phyloP scores from a whole-genome alignment of 2,329 filamentous ascomycete genomes.

The Scopulariopsis brevicaulis region DNA sequence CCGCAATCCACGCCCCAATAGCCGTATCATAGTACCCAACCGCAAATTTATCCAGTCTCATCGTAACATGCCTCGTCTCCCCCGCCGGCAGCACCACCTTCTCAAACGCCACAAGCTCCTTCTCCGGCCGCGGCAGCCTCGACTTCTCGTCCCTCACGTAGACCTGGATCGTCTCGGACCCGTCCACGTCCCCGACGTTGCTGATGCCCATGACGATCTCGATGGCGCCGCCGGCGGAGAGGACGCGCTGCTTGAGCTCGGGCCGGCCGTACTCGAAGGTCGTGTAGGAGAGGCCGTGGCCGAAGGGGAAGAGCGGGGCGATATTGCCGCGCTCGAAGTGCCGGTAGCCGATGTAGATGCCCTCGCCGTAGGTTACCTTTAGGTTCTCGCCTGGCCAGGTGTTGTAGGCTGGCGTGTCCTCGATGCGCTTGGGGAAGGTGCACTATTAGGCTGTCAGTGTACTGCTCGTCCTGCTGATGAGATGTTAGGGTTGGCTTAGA shows the following conservation, averaged over 20 bases:
- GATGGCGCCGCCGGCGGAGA: slow-evolving; percentile 25
- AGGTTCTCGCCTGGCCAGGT: slow-evolving; percentile 65
- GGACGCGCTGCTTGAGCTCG: slow-evolving; percentile 29
- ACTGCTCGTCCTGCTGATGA: slow-evolving; percentile 4
- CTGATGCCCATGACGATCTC: slow-evolving; percentile 35
- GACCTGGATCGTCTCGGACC: slow-evolving; percentile 55
- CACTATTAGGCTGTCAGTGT: slow-evolving; percentile 21
- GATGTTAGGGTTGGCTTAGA: not conserved
- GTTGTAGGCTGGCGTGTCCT: slow-evolving; percentile 59
- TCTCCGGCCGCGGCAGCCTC: slow-evolving; percentile 52
- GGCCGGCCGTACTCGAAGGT: slow-evolving; percentile 52
- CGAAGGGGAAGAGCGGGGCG: slow-evolving; percentile 57
- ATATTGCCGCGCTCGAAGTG: slow-evolving; percentile 56
- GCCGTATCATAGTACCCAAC: slow-evolving; percentile 53
- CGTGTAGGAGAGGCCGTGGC: slow-evolving; percentile 65
- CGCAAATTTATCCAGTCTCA: slow-evolving; percentile 35
- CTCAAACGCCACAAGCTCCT: slow-evolving; percentile 60
- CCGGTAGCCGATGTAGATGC: slow-evolving; percentile 61
- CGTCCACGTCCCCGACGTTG: slow-evolving; percentile 43
- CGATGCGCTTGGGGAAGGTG: slow-evolving; percentile 52
- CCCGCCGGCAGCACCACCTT: slow-evolving; percentile 50
- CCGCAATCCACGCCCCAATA: slow-evolving; percentile 50
- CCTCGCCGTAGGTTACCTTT: slow-evolving; percentile 60
- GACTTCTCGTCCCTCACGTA: slow-evolving; percentile 56
- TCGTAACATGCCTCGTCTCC: slow-evolving; percentile 36